Conservation (phyloP, 2,329 filamentous ascomycete genomes). For the Scleromitrula shiraiana region DNA sequence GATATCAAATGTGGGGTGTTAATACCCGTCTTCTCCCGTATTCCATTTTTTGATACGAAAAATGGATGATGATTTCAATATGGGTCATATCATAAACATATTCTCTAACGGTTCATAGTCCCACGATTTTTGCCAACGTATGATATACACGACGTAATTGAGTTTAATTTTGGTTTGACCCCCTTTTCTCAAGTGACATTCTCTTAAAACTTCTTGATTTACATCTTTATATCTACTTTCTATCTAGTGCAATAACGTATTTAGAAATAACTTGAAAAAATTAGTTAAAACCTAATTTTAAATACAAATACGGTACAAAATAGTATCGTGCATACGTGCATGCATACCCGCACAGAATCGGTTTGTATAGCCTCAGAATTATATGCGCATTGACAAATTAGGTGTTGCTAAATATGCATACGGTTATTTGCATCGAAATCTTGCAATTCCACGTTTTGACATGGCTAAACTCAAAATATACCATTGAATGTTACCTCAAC, state of each 20-base stretch:
- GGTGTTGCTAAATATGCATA: not conserved
- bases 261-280: too few species aligned
- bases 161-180: not conserved
- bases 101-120: not conserved
- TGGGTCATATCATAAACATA: not conserved
- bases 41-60: too few species aligned
- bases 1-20: slow-evolving; percentile 10
- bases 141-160: not conserved
- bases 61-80: too few species aligned
- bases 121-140: not conserved
- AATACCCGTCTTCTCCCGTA: too few species aligned
- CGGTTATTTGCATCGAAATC: not conserved
- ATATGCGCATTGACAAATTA: not conserved
- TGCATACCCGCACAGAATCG: not conserved
- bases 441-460: not conserved
- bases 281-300: too few species aligned
- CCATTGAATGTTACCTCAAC: too few species aligned
- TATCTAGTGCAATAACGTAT: too few species aligned
- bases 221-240: not conserved
- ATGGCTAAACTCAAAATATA: not conserved
- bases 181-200: not conserved
- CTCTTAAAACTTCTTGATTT: too few species aligned
- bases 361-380: not conserved
- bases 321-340: not conserved
- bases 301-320: too few species aligned